Conservation (phyloP, 306 rosid genomes). For the Arachis stenosperma region DNA sequence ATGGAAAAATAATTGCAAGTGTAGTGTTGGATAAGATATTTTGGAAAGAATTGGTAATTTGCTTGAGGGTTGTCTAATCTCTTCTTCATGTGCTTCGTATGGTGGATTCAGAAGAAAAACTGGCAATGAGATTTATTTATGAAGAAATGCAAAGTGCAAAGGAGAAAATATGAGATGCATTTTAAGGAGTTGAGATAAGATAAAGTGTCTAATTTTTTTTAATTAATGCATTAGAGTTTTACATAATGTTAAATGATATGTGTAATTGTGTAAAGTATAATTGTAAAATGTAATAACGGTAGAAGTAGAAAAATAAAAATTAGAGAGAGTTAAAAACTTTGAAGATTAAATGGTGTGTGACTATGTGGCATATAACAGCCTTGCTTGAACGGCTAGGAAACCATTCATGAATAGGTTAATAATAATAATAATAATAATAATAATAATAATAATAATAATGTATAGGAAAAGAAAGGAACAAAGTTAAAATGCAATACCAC, state of each 20-base stretch:
- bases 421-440: not conserved
- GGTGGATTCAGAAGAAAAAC: too few relatives aligned
- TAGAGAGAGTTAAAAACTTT: not conserved
- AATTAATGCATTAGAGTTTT: not conserved
- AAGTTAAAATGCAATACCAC: slow-evolving; percentile 14
- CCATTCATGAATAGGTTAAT: not conserved
- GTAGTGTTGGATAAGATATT: too few relatives aligned
- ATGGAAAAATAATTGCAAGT: too few relatives aligned
- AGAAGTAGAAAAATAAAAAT: not conserved
- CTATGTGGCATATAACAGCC: not conserved
- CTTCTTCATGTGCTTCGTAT: too few relatives aligned
- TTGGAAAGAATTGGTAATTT: too few relatives aligned
- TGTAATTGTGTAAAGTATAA: not conserved
- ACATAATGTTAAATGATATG: not conserved
- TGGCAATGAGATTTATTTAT: too few relatives aligned
- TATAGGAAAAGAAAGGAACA: slow-evolving; percentile 8
- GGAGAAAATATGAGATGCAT: too few relatives aligned
- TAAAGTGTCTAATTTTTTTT: too few relatives aligned
- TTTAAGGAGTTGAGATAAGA: too few relatives aligned
- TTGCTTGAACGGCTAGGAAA: slow-evolving; percentile 9
- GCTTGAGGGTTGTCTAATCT: too few relatives aligned
- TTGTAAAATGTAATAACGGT: not conserved
- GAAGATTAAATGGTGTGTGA: not conserved
- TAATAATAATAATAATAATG: not conserved
- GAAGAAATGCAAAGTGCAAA: too few relatives aligned